Evolutionary conservation across 257 asterid species (phyloP).

Genomic region (Nicotiana knightiana): DNA sequence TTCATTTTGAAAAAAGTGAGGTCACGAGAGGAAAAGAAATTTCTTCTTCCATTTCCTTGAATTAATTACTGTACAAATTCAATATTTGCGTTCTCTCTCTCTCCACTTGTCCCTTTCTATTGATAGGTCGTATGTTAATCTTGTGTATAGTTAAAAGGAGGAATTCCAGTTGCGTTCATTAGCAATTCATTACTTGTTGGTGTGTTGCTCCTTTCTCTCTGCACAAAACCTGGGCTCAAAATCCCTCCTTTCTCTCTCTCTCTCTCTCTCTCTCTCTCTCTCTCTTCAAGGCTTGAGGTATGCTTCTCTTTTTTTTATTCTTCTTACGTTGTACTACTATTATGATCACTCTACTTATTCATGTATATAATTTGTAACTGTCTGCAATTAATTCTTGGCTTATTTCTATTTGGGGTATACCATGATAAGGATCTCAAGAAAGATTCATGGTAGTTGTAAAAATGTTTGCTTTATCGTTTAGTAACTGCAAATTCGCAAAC

Average conservation of each 20-base stretch:
- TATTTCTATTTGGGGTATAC: background rate
- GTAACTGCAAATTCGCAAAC: background rate
- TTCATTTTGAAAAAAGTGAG: conserved; percentile 6
- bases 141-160: conserved; percentile 15
- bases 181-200: conserved; percentile 9
- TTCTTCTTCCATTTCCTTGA: background rate
- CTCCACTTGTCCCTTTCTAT: conserved; percentile 29
- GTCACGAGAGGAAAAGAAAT: conserved; percentile 5
- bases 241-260: background rate
- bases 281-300: conserved; percentile 11
- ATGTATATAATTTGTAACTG: too few relatives aligned
- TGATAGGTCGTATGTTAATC: conserved; percentile 5
- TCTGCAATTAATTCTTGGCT: background rate
- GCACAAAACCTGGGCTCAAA: conserved; percentile 2
- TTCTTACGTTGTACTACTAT: background rate
- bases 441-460: background rate
- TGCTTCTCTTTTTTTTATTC: background rate
- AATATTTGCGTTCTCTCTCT: conserved; percentile 20
- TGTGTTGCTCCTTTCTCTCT: conserved; percentile 6
- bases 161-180: conserved; percentile 4
- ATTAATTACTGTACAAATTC: background rate
- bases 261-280: background rate
- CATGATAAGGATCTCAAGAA: background rate
- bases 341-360: background rate
- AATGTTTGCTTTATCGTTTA: background rate